Evolutionary conservation across 345 rosid species (phyloP), one percentile per base, ranked within the genome.

Genomic region (Populus deltoides): DNA sequence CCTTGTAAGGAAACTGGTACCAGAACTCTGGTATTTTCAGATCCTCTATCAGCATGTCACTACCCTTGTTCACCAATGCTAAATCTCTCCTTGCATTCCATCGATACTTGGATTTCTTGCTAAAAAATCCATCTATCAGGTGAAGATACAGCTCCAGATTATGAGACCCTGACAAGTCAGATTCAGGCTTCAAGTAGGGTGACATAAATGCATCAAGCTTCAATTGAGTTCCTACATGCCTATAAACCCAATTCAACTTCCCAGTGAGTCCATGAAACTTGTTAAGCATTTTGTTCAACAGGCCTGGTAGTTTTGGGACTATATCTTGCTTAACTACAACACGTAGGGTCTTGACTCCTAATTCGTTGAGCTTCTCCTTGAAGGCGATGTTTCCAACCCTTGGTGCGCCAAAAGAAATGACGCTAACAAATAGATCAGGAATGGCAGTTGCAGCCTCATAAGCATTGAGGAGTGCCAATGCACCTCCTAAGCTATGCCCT

Each of bases 401-500:
- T 0, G 92, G 94, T 20, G 91, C 92, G 22, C 90, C 94, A 25
- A 87, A 91, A 0, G 94, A 87, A 36, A 91, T 75, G 49, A 91
- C 92, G 55, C 82, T 86, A 41, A 91, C 81, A 69, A 68, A 78
- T 15, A 88, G 72, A 31, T 27, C 81, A 0, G 91, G 89, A 61
- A 88, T 77, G 25, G 82, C 77, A 80, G 78, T 81, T 7, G 86
- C 89, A 0, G 89, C 90, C 39, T 91, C 90, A 10, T 88, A 84
- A 29, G 92, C 92, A 9, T 85, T 91, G 68, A 91, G 81, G 3
- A 88, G 86, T 1, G 94, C 90, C 66, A 91, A 68, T 17, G 92
- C 94, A 0, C 92, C 94, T 7, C 92, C 94, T 3, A 89, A 79
- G 83, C 90, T 87, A 73, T 91, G 91, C 3, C 91, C 94, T 4